Evolutionary conservation across 768 basidiomycete genomes (phyloP).

Genomic region (Rhodotorula paludigena): DNA sequence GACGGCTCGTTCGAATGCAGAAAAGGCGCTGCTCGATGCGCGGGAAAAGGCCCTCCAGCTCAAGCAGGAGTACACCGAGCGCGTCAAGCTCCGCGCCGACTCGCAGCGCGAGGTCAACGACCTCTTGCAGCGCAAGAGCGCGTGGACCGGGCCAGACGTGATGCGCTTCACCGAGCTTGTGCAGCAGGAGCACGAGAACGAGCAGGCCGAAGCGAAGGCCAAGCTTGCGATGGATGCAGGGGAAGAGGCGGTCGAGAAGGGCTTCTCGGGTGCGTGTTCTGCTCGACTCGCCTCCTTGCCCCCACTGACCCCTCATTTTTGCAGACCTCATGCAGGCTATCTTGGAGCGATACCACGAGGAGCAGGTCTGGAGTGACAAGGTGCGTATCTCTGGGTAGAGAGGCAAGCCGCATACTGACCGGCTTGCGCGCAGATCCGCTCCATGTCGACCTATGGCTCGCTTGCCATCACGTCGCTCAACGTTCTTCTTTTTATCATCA

Average conservation of each 20-base stretch:
- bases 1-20: constrained; percentile 50
- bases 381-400: constrained; percentile 4
- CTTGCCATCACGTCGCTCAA: constrained; percentile 81
- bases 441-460: constrained; percentile 87
- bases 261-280: constrained; percentile 55
- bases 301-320: background rate
- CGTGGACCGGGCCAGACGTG: constrained; percentile 88
- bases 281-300: background rate
- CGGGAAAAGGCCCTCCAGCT: constrained; percentile 65
- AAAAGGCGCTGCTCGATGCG: constrained; percentile 64
- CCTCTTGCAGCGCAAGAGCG: constrained; percentile 83
- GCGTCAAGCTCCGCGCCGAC: constrained; percentile 70
- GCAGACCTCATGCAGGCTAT: constrained; percentile 78
- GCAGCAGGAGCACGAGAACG: constrained; percentile 78
- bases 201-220: constrained; percentile 68
- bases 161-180: constrained; percentile 79
- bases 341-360: constrained; percentile 84
- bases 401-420: too few species aligned
- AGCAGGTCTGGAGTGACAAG: constrained; percentile 99
- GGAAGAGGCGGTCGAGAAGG: constrained; percentile 76
- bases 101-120: constrained; percentile 96
- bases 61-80: constrained; percentile 69
- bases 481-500: constrained; percentile 79
- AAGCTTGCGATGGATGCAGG: constrained; percentile 63
- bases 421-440: constrained; percentile 58